Conservation (phyloP, 352 stramenopile species). For the Phytophthora hibernalis region DNA sequence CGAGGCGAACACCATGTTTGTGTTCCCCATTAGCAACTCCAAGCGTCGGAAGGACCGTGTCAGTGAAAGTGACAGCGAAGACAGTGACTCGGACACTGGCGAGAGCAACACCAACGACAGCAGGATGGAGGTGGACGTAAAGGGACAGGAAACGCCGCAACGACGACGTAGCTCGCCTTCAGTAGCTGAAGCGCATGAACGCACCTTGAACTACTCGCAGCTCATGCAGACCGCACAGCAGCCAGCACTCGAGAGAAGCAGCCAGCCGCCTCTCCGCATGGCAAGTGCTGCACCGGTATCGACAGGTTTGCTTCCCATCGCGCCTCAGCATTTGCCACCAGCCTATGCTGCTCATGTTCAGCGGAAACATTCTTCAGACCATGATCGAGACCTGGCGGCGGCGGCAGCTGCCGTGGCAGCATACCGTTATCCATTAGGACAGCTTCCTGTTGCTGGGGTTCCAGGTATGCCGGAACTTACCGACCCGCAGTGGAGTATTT, state of each 20-base stretch:
- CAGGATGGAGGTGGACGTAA: slow-evolving; percentile 33
- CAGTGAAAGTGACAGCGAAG: slow-evolving; percentile 51
- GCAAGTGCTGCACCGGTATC: slow-evolving; percentile 21
- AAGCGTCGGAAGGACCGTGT: slow-evolving; percentile 44
- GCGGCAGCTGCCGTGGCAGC: slow-evolving; percentile 44
- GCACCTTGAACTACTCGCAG: slow-evolving; percentile 36
- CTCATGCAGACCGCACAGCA: slow-evolving; percentile 42
- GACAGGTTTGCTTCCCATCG: slow-evolving; percentile 22
- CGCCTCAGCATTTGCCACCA: slow-evolving; percentile 38
- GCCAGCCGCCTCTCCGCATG: slow-evolving; percentile 25
- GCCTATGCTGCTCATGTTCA: slow-evolving; percentile 33
- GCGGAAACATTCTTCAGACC: slow-evolving; percentile 32
- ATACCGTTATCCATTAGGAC: slow-evolving; percentile 47
- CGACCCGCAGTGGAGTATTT: slow-evolving; percentile 82
- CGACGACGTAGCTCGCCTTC: slow-evolving; percentile 18
- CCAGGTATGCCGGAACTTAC: slow-evolving; percentile 51
- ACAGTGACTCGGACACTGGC: slow-evolving; percentile 44
- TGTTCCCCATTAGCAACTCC: slow-evolving; percentile 79
- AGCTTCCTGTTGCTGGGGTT: slow-evolving; percentile 28
- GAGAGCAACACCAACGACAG: slow-evolving; percentile 38
- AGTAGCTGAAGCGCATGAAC: slow-evolving; percentile 12
- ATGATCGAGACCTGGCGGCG: slow-evolving; percentile 35
- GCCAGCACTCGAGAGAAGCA: slow-evolving; percentile 20
- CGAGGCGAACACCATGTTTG: slow-evolving; percentile 78
- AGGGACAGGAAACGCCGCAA: slow-evolving; percentile 20